Evolutionary conservation across 2,329 filamentous ascomycete species (phyloP).

Genomic region (Penicillium sumatraense): DNA sequence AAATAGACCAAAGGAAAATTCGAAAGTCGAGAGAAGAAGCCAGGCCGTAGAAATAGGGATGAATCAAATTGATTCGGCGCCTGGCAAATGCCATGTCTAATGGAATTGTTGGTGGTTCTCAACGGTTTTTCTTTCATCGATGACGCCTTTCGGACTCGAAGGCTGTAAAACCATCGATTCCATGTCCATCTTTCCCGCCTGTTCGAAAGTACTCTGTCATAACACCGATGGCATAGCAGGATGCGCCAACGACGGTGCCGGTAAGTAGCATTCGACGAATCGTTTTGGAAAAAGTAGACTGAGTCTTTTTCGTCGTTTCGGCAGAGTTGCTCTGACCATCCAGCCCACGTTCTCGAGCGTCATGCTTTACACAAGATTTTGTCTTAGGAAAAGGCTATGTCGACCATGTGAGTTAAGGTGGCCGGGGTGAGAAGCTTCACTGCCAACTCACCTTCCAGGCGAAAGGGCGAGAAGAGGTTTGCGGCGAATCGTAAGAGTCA

Average conservation of each 20-base stretch:
- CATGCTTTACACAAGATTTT: background rate
- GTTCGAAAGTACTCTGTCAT: conserved; percentile 48
- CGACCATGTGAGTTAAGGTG: conserved; percentile 30
- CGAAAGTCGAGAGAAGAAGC: background rate
- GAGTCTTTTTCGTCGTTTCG: background rate
- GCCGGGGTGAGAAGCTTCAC: conserved; percentile 23
- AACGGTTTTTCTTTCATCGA: conserved; percentile 12
- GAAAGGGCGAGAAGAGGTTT: conserved; percentile 6
- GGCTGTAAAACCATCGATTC: conserved; percentile 44
- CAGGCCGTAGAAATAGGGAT: background rate
- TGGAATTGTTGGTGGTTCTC: background rate
- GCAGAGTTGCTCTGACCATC: no score
- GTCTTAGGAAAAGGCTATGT: conserved; percentile 19
- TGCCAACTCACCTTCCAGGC: conserved; percentile 30
- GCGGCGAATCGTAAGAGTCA: conserved; percentile 8
- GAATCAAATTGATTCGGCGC: no score
- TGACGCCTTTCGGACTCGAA: conserved; percentile 43
- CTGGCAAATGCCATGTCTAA: background rate
- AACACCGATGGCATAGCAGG: conserved; percentile 48
- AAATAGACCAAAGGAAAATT: background rate
- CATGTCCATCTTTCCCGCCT: conserved; percentile 43
- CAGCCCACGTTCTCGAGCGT: no score
- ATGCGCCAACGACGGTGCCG: conserved; percentile 39
- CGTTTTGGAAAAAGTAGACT: conserved; percentile 19
- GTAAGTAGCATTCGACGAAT: conserved; percentile 41